A percentile compares a stretch with the other conserved stretches of the same genome.
Conservation (phyloP, 1,139 yeast species). For the Yamadazyma dushanensis region DNA sequence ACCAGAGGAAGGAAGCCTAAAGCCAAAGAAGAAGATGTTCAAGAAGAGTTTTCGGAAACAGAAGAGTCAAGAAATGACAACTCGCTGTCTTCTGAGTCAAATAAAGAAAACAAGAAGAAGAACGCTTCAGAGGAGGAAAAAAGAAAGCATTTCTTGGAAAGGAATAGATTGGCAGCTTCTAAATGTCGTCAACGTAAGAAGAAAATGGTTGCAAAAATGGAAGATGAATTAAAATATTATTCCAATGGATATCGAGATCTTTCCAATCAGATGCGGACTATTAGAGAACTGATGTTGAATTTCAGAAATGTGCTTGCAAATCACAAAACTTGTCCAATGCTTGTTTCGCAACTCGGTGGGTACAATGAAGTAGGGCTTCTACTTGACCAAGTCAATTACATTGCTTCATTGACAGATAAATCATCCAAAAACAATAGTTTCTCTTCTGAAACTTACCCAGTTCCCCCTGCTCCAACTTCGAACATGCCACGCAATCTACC, state of each 20-base stretch:
- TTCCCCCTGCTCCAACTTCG: constrained; percentile 15
- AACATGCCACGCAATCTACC: constrained; percentile 15
- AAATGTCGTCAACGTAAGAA: constrained; percentile 95
- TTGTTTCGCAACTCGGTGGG: constrained; percentile 40
- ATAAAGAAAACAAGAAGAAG: constrained; percentile 14
- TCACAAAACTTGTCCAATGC: constrained; percentile 42
- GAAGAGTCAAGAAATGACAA: constrained; percentile 7
- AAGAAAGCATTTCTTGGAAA: constrained; percentile 78
- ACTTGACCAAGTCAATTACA: constrained; percentile 31
- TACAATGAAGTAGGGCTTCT: constrained; percentile 33
- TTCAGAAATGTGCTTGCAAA: constrained; percentile 41
- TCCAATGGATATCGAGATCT: constrained; percentile 71
- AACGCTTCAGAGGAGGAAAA: constrained; percentile 46
- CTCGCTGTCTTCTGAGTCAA: constrained; percentile 10
- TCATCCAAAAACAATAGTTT: constrained; percentile 6
- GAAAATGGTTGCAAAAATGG: constrained; percentile 81
- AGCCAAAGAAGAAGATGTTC: constrained; percentile 7
- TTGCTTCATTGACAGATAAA: constrained; percentile 18
- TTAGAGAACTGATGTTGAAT: constrained; percentile 59
- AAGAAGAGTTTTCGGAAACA: constrained; percentile 6
- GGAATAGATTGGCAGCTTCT: constrained; percentile 93
- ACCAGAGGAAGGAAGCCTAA: constrained; percentile 10
- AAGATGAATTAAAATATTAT: constrained; percentile 68
- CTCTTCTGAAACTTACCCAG: constrained; percentile 7
- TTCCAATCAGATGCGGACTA: constrained; percentile 54